Evolutionary conservation across 805 yeast species (phyloP), one percentile per base, ranked within the genome.

Genomic region (Torulaspora maleeae): DNA sequence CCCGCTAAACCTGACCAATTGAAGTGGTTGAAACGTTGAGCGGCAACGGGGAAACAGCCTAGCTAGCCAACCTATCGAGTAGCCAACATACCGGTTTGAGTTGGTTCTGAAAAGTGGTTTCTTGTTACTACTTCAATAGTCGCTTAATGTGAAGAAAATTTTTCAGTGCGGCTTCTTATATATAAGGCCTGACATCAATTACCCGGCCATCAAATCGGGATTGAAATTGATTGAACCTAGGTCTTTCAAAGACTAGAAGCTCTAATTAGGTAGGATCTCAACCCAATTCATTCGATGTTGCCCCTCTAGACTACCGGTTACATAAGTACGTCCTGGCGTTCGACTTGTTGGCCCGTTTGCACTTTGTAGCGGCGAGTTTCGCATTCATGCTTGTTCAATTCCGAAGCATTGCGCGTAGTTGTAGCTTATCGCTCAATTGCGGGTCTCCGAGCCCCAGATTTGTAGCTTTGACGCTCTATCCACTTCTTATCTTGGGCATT

Each of bases 81-180:
- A 22, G 11, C 24, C 30, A 30, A 39, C 43, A 32, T 39, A 39
- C 43, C 37, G 12, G 15, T 22, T 22, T 38, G 7, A n/a, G 16
- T 22, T 22, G 25, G 25, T 22, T 38, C 11, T 28, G 22, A 27
- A n/a, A 13, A 16, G 24, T 27, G 15, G 12, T 16, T 9, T 13
- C 7, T 17, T 36, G 9, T 25, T 16, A 3, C 16, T 28, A 11
- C 20, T 19, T 19, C 20, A 27, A 30, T 9, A 30, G 27, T n/a
- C 2, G 8, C 8, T 5, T 9, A 29, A 3, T 5, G 12, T 22
- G 36, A 12, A 24, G 43, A 30, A 39, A 39, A 39, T 24, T 32
- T 39, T 39, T 39, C 37, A 39, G 20, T 7, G 12, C n/a, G 38
- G 16, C 6, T 22, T 30, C 19, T 37, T 27, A 16, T 27, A 37